phyloP scores from a whole-genome alignment of 2,329 filamentous ascomycete genomes.

The Arthrinium puccinioides region DNA sequence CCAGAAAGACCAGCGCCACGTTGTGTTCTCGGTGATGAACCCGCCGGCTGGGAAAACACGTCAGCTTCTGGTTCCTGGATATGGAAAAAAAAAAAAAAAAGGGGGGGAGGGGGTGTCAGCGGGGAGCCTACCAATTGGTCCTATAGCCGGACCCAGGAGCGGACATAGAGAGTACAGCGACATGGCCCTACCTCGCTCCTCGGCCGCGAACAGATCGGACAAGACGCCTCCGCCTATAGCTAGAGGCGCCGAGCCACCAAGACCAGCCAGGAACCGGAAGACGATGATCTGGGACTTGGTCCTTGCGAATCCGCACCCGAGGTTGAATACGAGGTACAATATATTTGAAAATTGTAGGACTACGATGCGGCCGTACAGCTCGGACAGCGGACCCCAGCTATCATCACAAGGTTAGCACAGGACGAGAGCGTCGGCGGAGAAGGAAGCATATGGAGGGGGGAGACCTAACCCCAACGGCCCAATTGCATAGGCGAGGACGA shows the following conservation, averaged over 20 bases:
- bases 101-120: background rate
- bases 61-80: background rate
- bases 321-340: slow-evolving; percentile 44
- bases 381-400: slow-evolving; percentile 41
- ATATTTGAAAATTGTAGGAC: slow-evolving; percentile 48
- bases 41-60: slow-evolving; percentile 39
- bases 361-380: slow-evolving; percentile 47
- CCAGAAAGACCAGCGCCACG: slow-evolving; percentile 71
- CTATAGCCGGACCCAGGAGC: slow-evolving; percentile 57
- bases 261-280: slow-evolving; percentile 50
- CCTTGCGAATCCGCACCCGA: slow-evolving; percentile 49
- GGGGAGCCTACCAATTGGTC: slow-evolving; percentile 40
- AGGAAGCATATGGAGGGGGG: background rate
- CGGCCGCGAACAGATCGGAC: slow-evolving; percentile 42
- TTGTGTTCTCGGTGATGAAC: slow-evolving; percentile 55
- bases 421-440: background rate
- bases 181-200: slow-evolving; percentile 56
- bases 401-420: background rate
- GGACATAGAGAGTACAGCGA: slow-evolving; percentile 57
- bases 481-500: slow-evolving; percentile 45
- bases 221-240: slow-evolving; percentile 26
- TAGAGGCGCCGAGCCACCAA: slow-evolving; percentile 50
- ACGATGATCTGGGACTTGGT: slow-evolving; percentile 46
- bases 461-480: slow-evolving; percentile 35
- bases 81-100: background rate